Evolutionary conservation across 352 stramenopile genomes (phyloP), one percentile per base, ranked within the genome.

Genomic region (Globisporangium rhizosaccharum): DNA sequence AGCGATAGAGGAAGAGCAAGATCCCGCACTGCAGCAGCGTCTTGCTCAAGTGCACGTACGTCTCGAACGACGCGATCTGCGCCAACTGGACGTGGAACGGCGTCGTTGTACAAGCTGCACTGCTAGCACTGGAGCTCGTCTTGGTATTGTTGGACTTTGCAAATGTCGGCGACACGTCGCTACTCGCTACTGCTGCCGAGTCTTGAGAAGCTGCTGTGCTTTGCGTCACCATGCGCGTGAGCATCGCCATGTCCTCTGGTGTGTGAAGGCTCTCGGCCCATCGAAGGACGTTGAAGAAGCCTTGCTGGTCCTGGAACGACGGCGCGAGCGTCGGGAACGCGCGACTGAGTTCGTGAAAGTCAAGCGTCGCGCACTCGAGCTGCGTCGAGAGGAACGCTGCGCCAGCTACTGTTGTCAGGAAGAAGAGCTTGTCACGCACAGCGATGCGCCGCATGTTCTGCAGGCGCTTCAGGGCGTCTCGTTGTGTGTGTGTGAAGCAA

Each of bases 181-280:
- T 46, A 9, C 15, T n/a, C 41, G 41, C 41, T 20, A 1, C 17
- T 18, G 39, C 3, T 44, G 39, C 11, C 17, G 39, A 2, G 39
- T 44, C 39, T 44, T 17, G 39, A 8, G 41, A 46, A 12, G 14
- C 41, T 18, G 36, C 3, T 14, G 23, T 15, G 53, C 42, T 60
- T 3, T 30, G 18, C 17, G 28, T 23, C 23, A 59, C 15, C 54
- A 60, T 58, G 44, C 46, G 55, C 12, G 67, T 50, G 15, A 89
- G 62, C 20, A 66, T n/a, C 7, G 59, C 44, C 25, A 90, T 51
- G 0, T 82, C 70, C 33, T 87, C 61, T 17, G 58, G 45, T 1
- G 70, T 64, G 37, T 72, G 68, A 11, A 84, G 57, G 37, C 69
- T 74, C 61, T 90, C 79, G 15, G 87, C 57, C 79, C 77, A 90